Evolutionary conservation across 164 flowering plant species (phyloP).

Genomic region (Magnolia kwangsiensis): DNA sequence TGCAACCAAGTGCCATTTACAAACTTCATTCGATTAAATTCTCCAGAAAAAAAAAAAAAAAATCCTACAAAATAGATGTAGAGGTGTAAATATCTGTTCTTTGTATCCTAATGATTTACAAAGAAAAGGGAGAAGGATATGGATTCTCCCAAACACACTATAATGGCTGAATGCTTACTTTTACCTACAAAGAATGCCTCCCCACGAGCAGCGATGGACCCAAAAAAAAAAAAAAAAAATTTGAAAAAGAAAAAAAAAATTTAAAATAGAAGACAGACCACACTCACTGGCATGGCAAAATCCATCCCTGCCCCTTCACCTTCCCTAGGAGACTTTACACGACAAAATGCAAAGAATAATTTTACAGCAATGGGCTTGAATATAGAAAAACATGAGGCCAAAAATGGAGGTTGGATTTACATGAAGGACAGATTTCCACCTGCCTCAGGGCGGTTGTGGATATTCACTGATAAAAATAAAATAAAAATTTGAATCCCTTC

Average conservation of each 20-base stretch:
- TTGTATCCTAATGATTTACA: conserved; percentile 23
- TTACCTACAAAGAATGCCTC: conserved; percentile 37
- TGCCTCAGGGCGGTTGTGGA: neutral
- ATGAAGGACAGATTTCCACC: conserved; percentile 2
- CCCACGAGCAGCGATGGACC: conserved; percentile 14
- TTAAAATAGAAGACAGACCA: conserved; percentile 1
- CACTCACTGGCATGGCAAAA: conserved; percentile 13
- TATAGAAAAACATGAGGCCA: neutral
- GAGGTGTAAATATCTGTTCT: neutral
- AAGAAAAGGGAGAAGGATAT: conserved; percentile 10
- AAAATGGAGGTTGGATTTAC: conserved; percentile 30
- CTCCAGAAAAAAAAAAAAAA: no score
- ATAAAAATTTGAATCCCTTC: neutral
- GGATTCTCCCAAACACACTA: conserved; percentile 17
- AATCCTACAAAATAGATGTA: no score
- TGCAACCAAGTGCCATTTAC: no score
- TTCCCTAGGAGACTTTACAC: conserved; percentile 32
- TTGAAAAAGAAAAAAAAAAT: neutral
- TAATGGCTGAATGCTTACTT: conserved; percentile 4
- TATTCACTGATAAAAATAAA: neutral
- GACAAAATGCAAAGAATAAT: conserved; percentile 30
- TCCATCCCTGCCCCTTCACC: conserved; percentile 17
- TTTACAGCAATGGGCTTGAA: conserved; percentile 28
- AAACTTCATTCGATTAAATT: no score
- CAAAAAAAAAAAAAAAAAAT: neutral